Evolutionary conservation across 2,329 filamentous ascomycete genomes (phyloP).

Genomic region (Aspergillus caelatus): DNA sequence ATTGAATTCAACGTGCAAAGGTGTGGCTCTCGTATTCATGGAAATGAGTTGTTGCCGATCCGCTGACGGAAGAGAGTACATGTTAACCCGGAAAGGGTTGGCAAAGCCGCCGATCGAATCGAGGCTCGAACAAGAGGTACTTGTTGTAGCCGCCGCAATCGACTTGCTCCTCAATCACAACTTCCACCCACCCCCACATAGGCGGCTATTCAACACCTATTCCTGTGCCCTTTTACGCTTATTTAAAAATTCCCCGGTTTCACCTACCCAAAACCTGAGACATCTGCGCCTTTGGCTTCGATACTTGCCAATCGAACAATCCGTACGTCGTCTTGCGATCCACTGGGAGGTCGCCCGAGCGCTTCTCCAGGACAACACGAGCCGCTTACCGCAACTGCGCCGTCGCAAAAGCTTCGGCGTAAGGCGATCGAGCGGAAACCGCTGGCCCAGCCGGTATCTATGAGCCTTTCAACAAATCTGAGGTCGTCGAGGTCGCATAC

Average conservation of each 20-base stretch:
- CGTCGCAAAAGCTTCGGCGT: conserved; percentile 18
- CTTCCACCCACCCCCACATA: conserved; percentile 14
- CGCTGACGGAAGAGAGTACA: background rate
- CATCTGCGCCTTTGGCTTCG: conserved; percentile 1
- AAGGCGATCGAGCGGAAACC: conserved; percentile 14
- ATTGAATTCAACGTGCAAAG: no score
- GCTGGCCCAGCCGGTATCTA: conserved; percentile 23
- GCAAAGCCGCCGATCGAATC: background rate
- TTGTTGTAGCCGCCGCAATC: conserved; percentile 13
- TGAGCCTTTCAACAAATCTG: conserved; percentile 28
- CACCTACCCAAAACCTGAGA: background rate
- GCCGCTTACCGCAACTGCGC: conserved; percentile 19
- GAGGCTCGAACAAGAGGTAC: conserved; percentile 2
- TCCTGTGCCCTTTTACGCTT: background rate
- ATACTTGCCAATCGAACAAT: background rate
- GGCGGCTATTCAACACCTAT: conserved; percentile 12
- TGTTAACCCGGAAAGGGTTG: background rate
- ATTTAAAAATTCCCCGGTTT: conserved; percentile 1
- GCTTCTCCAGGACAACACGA: background rate
- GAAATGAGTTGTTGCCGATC: conserved; percentile 1
- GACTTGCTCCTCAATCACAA: conserved; percentile 2
- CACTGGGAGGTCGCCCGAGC: background rate
- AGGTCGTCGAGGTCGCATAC: conserved; percentile 27
- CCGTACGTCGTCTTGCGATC: background rate
- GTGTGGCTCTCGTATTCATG: background rate